Conservation (phyloP, 495 filamentous ascomycete genomes). For the Amniculicola lignicola region DNA sequence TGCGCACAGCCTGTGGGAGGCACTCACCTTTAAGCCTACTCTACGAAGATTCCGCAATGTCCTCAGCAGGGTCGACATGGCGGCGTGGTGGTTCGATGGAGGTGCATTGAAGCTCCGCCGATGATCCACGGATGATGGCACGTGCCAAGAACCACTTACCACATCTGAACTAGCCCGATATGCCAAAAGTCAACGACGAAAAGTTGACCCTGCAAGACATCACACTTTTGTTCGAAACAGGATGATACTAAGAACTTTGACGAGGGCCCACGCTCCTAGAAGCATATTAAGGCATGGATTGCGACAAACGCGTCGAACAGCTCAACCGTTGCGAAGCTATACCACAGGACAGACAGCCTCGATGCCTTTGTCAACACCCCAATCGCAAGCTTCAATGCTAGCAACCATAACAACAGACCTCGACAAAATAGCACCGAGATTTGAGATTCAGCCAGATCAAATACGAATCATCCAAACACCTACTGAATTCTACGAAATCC, state of each 20-base stretch:
- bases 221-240: too few species aligned
- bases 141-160: slow-evolving; percentile 2
- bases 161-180: background rate
- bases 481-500: slow-evolving; percentile 76
- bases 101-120: slow-evolving; percentile 6
- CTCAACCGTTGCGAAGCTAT: slow-evolving; percentile 25
- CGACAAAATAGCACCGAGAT: slow-evolving; percentile 83
- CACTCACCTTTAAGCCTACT: slow-evolving; percentile 77
- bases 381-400: slow-evolving; percentile 50
- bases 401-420: slow-evolving; percentile 73
- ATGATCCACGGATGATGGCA: too few species aligned
- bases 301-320: background rate
- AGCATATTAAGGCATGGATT: background rate
- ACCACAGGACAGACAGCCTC: slow-evolving; percentile 31
- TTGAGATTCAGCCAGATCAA: slow-evolving; percentile 77
- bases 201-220: too few species aligned
- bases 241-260: slow-evolving; percentile 36
- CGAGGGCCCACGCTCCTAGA: slow-evolving; percentile 19
- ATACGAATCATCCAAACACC: slow-evolving; percentile 77
- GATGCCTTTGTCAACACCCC: slow-evolving; percentile 20
- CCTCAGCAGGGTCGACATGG: slow-evolving; percentile 88
- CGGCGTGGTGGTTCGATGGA: slow-evolving; percentile 35
- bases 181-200: background rate
- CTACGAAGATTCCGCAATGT: slow-evolving; percentile 81
- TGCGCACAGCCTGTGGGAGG: background rate